Evolutionary conservation across 768 basidiomycete genomes (phyloP).

Genomic region (Amanita thiersii): DNA sequence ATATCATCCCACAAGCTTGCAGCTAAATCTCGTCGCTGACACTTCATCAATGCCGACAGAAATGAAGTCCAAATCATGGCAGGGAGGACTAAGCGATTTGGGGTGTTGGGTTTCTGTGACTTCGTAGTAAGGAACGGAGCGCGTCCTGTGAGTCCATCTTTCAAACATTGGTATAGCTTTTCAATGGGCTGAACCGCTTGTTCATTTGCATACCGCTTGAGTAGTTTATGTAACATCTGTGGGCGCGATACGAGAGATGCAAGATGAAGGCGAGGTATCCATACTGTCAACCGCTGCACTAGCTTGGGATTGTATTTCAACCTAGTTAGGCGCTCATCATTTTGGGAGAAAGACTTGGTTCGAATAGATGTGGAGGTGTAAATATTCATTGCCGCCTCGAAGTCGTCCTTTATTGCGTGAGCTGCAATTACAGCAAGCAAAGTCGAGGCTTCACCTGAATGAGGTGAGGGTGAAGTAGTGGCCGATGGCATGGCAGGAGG

Average conservation of each 20-base stretch:
- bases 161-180: conserved; percentile 41
- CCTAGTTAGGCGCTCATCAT: conserved; percentile 29
- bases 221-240: conserved; percentile 37
- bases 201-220: conserved; percentile 35
- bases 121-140: conserved; percentile 47
- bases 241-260: conserved; percentile 48
- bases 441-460: too few species aligned
- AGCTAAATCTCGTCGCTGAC: conserved; percentile 48
- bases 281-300: conserved; percentile 32
- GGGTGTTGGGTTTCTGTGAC: conserved; percentile 24
- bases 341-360: conserved; percentile 23
- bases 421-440: conserved; percentile 44
- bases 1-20: conserved; percentile 66
- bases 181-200: conserved; percentile 25
- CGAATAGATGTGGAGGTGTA: conserved; percentile 31
- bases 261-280: conserved; percentile 37
- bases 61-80: conserved; percentile 59
- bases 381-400: conserved; percentile 40
- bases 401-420: conserved; percentile 49
- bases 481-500: conserved; percentile 38
- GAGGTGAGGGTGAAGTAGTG: too few species aligned
- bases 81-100: conserved; percentile 42
- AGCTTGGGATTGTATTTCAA: conserved; percentile 28
- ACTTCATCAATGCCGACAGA: conserved; percentile 53
- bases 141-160: conserved; percentile 40